Evolutionary conservation across 108 stramenopile species (phyloP).

Genomic region (Aurantiochytrium sp.): DNA sequence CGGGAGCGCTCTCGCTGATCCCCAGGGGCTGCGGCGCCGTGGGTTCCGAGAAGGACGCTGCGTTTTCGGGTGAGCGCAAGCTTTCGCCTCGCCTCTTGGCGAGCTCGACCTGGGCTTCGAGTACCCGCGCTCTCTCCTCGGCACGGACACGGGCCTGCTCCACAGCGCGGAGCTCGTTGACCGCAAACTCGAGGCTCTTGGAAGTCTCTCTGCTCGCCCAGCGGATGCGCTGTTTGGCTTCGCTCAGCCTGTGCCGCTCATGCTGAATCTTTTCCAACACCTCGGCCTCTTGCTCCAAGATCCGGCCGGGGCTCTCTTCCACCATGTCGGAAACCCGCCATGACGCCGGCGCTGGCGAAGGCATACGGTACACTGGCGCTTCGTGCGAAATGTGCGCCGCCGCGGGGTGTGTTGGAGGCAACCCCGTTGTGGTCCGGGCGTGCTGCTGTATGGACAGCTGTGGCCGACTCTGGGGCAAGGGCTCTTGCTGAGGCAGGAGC

Average conservation of each 20-base stretch:
- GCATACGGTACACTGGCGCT: no score
- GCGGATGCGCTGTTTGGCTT: not conserved
- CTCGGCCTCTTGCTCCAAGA: not conserved
- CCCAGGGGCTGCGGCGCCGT: no score
- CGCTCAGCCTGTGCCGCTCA: not conserved
- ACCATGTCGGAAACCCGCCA: not conserved
- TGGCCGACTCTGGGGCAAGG: no score
- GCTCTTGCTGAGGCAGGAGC: not conserved
- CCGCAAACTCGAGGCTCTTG: not conserved
- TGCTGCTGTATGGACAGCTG: no score
- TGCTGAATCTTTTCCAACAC: not conserved
- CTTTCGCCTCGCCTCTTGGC: not conserved
- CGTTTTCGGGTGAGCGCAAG: not conserved
- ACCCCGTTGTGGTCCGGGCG: no score
- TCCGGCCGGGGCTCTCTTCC: not conserved
- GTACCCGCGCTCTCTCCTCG: not conserved
- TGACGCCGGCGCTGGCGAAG: not conserved
- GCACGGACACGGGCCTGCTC: not conserved
- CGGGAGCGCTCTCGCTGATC: no score
- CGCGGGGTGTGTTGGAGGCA: no score
- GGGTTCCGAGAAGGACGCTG: no score
- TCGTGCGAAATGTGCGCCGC: no score
- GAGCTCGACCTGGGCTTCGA: not conserved
- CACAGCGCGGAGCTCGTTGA: not conserved
- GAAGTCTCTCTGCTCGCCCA: not conserved